Evolutionary conservation across 345 rosid species (phyloP).

Genomic region (Geranium brycei): DNA sequence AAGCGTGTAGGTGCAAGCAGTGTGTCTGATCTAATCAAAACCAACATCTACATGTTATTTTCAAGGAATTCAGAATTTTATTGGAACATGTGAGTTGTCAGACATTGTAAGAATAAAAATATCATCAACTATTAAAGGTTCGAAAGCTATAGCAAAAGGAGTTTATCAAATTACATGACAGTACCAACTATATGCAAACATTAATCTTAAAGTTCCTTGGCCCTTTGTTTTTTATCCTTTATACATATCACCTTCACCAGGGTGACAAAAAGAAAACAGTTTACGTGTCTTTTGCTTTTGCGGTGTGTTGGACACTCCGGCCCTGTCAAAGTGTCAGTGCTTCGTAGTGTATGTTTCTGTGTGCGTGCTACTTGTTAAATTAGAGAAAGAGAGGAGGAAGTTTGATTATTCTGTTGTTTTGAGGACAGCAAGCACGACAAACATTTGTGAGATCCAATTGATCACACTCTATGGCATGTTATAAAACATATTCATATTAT

Average conservation of each 20-base stretch:
- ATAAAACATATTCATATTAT: neutral
- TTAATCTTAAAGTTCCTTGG: neutral
- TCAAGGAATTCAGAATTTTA: no score
- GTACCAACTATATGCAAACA: neutral
- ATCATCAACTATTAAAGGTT: neutral
- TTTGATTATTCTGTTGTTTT: no score
- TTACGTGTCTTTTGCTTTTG: neutral
- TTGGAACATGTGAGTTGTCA: neutral
- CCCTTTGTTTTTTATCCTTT: neutral
- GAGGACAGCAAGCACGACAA: neutral
- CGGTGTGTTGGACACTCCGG: neutral
- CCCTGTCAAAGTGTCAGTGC: neutral
- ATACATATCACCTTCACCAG: neutral
- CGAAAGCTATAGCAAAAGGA: neutral
- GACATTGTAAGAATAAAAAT: neutral
- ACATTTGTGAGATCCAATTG: neutral
- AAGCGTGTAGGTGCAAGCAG: neutral
- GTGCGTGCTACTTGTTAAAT: no score
- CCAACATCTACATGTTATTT: neutral
- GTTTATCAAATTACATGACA: no score
- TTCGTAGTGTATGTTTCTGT: no score
- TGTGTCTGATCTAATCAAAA: neutral
- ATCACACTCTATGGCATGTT: neutral
- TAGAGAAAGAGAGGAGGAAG: no score
- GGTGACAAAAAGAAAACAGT: neutral